These are phyloP conservation scores for Malus hybrid DNA, from an alignment of 331 rosid species.

Conservation along the genomic window DNA sequence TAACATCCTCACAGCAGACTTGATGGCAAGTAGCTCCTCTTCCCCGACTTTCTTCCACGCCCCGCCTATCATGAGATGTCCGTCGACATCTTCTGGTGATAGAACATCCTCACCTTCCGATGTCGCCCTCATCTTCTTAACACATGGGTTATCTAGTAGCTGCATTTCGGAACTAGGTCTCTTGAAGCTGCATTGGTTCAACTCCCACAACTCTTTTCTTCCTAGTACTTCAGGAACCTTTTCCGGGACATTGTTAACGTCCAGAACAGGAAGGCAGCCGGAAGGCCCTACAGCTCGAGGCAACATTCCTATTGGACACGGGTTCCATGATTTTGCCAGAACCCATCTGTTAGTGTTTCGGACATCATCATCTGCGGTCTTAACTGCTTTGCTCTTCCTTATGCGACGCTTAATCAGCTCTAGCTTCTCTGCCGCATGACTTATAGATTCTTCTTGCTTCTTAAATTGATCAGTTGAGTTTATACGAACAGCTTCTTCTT, in stretches of 20 bases:
- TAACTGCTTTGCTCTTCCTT: constrained; percentile 22
- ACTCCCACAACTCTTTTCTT: constrained; percentile 23
- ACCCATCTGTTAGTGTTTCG: constrained; percentile 44
- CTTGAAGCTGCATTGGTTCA: constrained; percentile 24
- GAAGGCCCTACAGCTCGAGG: constrained; percentile 62
- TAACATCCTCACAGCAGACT: constrained; percentile 53
- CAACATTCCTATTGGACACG: constrained; percentile 91
- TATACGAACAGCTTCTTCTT: constrained; percentile 19
- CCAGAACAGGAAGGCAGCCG: constrained; percentile 24
- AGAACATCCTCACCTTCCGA: constrained; percentile 4
- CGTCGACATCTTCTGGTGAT: constrained; percentile 12
- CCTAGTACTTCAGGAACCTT: constrained; percentile 14
- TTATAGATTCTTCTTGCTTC: constrained; percentile 37
- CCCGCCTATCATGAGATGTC: constrained; percentile 54
- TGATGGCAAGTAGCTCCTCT: constrained; percentile 51
- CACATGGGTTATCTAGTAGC: constrained; percentile 29
- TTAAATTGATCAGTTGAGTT: constrained; percentile 18
- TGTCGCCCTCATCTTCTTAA: constrained; percentile 53
- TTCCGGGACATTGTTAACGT: constrained; percentile 7
- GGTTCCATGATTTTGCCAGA: constrained; percentile 63
- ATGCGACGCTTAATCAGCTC: constrained; percentile 45
- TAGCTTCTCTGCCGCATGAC: constrained; percentile 45
- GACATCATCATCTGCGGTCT: constrained; percentile 14
- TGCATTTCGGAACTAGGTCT: constrained; percentile 41
- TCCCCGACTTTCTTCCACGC: constrained; percentile 48